Evolutionary conservation across 805 yeast genomes (phyloP), one percentile per base, ranked within the genome.

Genomic region (Kuraishia piskuri): DNA sequence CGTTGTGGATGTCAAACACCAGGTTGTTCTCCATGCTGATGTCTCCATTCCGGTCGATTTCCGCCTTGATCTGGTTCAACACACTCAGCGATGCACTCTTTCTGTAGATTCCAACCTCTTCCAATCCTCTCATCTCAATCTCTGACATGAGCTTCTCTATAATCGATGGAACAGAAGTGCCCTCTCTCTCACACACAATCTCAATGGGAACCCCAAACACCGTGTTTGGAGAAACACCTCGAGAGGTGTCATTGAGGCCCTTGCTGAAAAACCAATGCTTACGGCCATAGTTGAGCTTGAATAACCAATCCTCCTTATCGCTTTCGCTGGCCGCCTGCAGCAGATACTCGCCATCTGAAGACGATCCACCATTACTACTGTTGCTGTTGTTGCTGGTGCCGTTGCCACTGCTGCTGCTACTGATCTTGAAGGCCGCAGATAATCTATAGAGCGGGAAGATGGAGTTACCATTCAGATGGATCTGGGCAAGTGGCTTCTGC

Each of bases 101-200:
- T 65, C 98, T 81, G 66, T 92, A 92, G 14, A 92, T 74, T 19
- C 98, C 98, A 52, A 89, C 88, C 64, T 91, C 97, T 59, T 89
- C 90, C 25, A 92, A 66, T 0, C 98, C 97, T 52, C 91, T 80
- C n/a, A 74, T 69, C 66, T 92, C 98, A 58, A 92, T 87, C 59
- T 86, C 94, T 49, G 76, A 76, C 59, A 90, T 74, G 48, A 92
- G 69, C 54, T 77, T 76, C 37, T 77, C 82, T 54, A 91, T 81
- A 47, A 91, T 79, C 5, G 64, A 68, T 1, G 98, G 98, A 31
- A 83, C 71, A 1, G 68, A 56, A 0, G 82, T 69, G 9, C 78
- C 71, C 59, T 90, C 96, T 51, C 96, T 74, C 52, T 74, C 79
- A 65, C 97, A 90, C 3, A 90, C 79, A 57, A 81, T 82, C 36